Percentiles rank a stretch among this genome's conserved stretches.
Evolutionary conservation across 2,329 filamentous ascomycete genomes (phyloP).

Genomic region (Venturiaceae sp.): DNA sequence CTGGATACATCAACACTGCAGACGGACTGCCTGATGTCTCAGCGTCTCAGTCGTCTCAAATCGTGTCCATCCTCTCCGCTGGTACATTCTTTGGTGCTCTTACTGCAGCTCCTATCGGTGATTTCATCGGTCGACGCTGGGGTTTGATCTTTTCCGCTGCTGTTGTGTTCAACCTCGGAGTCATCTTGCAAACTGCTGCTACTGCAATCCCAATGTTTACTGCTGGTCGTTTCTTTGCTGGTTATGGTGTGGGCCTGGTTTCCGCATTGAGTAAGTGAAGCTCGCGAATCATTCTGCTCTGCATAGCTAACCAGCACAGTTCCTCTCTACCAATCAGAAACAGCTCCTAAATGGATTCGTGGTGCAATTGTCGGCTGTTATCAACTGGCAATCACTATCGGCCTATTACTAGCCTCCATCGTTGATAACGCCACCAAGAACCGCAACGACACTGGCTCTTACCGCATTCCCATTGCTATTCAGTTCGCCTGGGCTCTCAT

Average conservation of each 20-base stretch:
- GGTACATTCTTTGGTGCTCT: conserved; percentile 71
- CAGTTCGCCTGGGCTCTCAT: conserved; percentile 76
- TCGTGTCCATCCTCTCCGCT: conserved; percentile 66
- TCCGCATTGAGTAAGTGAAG: neutral
- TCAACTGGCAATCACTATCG: conserved; percentile 75
- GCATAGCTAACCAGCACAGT: conserved; percentile 48
- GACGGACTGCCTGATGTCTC: conserved; percentile 4
- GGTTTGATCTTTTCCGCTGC: conserved; percentile 60
- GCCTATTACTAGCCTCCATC: conserved; percentile 63
- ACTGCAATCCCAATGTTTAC: conserved; percentile 47
- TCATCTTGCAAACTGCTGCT: conserved; percentile 50
- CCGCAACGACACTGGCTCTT: conserved; percentile 52
- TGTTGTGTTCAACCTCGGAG: conserved; percentile 50
- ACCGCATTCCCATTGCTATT: conserved; percentile 71
- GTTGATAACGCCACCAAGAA: conserved; percentile 64
- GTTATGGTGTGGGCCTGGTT: conserved; percentile 39
- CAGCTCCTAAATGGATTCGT: conserved; percentile 59
- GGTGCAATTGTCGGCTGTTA: conserved; percentile 59
- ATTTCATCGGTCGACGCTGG: conserved; percentile 62
- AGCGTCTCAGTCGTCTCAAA: conserved; percentile 39
- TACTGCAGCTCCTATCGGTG: conserved; percentile 60
- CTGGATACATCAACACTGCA: neutral
- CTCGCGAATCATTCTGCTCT: neutral
- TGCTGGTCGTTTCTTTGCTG: conserved; percentile 64
- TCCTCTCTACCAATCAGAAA: conserved; percentile 28